Conservation (phyloP, 441 rosid species). For the Erysimum pusillum region DNA sequence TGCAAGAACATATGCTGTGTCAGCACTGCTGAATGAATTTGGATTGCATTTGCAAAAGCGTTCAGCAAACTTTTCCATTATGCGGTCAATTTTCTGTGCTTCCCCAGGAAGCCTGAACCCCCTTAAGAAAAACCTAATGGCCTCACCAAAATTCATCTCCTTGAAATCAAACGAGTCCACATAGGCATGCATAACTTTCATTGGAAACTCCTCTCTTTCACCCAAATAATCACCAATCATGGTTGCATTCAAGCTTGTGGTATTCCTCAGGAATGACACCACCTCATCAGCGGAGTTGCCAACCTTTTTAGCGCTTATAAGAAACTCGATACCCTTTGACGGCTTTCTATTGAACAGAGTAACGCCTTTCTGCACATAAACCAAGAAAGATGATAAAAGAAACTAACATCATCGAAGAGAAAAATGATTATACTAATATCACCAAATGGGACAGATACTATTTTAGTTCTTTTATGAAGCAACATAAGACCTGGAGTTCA, state of each 20-base stretch:
- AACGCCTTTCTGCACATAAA: conserved; percentile 85
- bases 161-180: conserved; percentile 95
- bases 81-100: conserved; percentile 99
- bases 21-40: conserved; percentile 91
- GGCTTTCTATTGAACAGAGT: conserved; percentile 92
- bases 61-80: conserved; percentile 99
- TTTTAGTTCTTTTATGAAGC: conserved; percentile 21
- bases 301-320: conserved; percentile 73
- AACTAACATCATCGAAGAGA: conserved; percentile 12
- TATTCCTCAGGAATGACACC: conserved; percentile 76
- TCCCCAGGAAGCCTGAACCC: conserved; percentile 99
- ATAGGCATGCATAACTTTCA: conserved; percentile 97
- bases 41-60: conserved; percentile 98
- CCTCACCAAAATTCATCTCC: conserved; percentile 90
- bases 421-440: neutral
- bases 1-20: conserved; percentile 98
- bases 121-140: conserved; percentile 92
- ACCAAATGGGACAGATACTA: neutral
- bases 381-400: conserved; percentile 50
- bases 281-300: conserved; percentile 90
- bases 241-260: conserved; percentile 81
- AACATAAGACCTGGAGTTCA: conserved; percentile 85
- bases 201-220: conserved; percentile 92
- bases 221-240: conserved; percentile 98
- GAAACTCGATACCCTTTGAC: conserved; percentile 93